A percentile compares a stretch with the other conserved stretches of the same genome.
Evolutionary conservation across 306 rosid genomes (phyloP).

Genomic region (Ceratonia siliqua): DNA sequence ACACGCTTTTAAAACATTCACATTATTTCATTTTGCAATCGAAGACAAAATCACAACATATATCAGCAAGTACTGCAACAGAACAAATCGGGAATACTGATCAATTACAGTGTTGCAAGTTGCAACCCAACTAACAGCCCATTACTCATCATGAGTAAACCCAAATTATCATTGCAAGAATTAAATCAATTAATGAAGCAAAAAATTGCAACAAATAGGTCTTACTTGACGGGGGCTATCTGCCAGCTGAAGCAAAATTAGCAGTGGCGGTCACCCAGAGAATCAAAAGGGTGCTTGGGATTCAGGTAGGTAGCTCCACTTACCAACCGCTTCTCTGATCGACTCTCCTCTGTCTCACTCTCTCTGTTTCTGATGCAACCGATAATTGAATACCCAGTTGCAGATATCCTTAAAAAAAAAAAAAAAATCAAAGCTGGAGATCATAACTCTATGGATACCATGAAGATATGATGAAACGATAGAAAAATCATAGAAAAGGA

Average conservation of each 20-base stretch:
- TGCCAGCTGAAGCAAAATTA: too few relatives aligned
- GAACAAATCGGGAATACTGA: not conserved
- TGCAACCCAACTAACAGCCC: not conserved
- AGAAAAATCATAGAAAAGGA: not conserved
- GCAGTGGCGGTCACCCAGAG: not conserved
- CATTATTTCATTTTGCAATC: too few relatives aligned
- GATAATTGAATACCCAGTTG: not conserved
- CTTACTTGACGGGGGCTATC: not conserved
- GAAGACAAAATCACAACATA: too few relatives aligned
- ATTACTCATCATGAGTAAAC: not conserved
- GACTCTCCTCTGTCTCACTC: not conserved
- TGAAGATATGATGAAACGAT: not conserved
- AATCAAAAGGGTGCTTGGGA: too few relatives aligned
- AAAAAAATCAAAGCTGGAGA: not conserved
- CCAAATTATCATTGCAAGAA: not conserved
- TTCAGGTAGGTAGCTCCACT: not conserved
- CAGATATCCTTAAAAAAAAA: too few relatives aligned
- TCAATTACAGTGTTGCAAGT: not conserved
- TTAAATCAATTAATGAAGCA: not conserved
- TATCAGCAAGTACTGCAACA: not conserved
- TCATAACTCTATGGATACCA: not conserved
- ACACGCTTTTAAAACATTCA: too few relatives aligned
- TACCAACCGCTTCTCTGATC: not conserved
- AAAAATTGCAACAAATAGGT: not conserved
- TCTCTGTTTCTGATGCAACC: not conserved